phyloP scores from a whole-genome alignment of 495 filamentous ascomycete genomes.

The Neurospora discreta region DNA sequence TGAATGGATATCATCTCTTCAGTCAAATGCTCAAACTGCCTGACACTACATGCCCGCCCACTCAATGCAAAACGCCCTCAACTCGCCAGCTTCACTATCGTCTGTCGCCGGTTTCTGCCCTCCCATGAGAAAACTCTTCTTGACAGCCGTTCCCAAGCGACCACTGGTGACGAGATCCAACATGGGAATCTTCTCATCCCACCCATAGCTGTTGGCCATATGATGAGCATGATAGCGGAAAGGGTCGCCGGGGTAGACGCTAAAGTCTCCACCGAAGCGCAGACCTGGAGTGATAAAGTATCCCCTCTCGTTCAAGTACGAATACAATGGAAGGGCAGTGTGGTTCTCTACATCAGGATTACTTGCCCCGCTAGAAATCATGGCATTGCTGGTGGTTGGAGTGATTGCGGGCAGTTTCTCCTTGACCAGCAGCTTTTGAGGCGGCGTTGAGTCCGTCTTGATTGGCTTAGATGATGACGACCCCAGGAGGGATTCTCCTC shows the following conservation, averaged over 20 bases:
- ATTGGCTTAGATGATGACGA: slow-evolving; percentile 1
- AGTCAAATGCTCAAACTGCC: background rate
- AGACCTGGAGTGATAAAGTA: slow-evolving; percentile 89
- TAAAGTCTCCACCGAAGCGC: slow-evolving; percentile 88
- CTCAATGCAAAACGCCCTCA: slow-evolving; percentile 24
- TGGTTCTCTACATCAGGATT: slow-evolving; percentile 16
- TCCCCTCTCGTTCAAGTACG: slow-evolving; percentile 61
- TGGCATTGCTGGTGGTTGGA: slow-evolving; percentile 12
- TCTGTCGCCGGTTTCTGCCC: slow-evolving; percentile 27
- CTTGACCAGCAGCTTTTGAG: background rate
- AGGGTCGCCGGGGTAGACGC: slow-evolving; percentile 90
- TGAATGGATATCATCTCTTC: background rate
- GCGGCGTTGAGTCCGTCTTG: background rate
- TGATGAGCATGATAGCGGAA: slow-evolving; percentile 93
- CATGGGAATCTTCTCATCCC: slow-evolving; percentile 78
- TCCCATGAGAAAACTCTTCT: slow-evolving; percentile 87
- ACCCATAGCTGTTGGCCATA: slow-evolving; percentile 61
- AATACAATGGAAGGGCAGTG: slow-evolving; percentile 49
- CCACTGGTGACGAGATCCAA: slow-evolving; percentile 78
- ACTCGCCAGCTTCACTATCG: slow-evolving; percentile 1
- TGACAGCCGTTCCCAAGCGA: slow-evolving; percentile 82
- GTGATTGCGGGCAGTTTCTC: slow-evolving; percentile 13
- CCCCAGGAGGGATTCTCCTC: slow-evolving; percentile 36
- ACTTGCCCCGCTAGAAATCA: slow-evolving; percentile 24
- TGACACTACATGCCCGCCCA: slow-evolving; percentile 23